A percentile compares a stretch with the other conserved stretches of the same genome.
Conservation (phyloP, 1,139 yeast species). For the Suhomyces maxii region DNA sequence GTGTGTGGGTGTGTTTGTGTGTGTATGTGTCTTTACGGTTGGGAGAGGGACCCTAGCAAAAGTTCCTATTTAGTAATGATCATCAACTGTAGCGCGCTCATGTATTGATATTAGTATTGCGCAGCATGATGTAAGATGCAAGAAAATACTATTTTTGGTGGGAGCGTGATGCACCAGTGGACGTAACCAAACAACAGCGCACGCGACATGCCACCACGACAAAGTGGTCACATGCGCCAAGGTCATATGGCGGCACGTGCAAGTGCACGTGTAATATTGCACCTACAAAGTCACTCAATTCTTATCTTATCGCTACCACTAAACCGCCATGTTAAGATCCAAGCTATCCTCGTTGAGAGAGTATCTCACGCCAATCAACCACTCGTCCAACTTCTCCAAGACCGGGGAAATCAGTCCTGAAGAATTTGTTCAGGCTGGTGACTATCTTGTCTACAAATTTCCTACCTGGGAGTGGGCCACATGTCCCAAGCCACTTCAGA, state of each 20-base stretch:
- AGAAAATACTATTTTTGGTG: too few relatives aligned
- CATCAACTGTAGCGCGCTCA: too few relatives aligned
- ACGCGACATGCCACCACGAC: too few relatives aligned
- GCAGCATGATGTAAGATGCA: too few relatives aligned
- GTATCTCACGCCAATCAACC: conserved; percentile 86
- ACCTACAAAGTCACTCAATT: not conserved
- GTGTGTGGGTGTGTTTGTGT: too few relatives aligned
- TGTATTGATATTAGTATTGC: too few relatives aligned
- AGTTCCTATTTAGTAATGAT: too few relatives aligned
- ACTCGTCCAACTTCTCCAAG: conserved; percentile 73
- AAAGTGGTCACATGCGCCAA: not conserved
- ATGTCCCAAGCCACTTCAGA: conserved; percentile 58
- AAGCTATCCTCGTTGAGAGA: conserved; percentile 84
- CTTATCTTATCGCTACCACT: not conserved
- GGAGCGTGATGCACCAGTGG: too few relatives aligned
- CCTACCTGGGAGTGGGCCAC: conserved; percentile 97
- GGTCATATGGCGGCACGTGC: not conserved
- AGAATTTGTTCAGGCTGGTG: conserved; percentile 92
- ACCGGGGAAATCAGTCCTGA: conserved; percentile 95
- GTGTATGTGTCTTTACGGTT: too few relatives aligned
- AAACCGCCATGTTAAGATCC: conserved; percentile 56
- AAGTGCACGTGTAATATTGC: not conserved
- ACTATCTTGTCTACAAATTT: conserved; percentile 81
- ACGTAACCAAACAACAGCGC: too few relatives aligned
- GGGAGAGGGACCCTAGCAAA: too few relatives aligned